Percentiles rank a stretch among this genome's conserved stretches.
Conservation (phyloP, 176 grass and related monocot species). For the Raddia guianensis region DNA sequence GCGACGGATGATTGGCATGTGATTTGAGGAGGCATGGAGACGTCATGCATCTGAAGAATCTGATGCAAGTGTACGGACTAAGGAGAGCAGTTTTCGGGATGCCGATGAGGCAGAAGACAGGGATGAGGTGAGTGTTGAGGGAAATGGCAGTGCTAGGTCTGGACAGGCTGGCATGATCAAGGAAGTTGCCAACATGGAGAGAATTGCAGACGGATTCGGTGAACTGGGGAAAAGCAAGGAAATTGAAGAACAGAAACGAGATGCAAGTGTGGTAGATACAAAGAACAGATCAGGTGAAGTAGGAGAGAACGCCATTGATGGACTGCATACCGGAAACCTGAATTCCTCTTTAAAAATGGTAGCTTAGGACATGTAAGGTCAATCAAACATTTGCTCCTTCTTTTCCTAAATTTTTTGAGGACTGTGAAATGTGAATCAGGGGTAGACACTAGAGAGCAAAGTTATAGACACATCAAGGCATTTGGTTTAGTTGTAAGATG, state of each 20-base stretch:
- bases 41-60: constrained; percentile 15
- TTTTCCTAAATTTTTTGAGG: not conserved
- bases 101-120: not conserved
- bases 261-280: constrained; percentile 1
- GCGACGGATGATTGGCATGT: constrained; percentile 56
- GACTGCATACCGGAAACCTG: not conserved
- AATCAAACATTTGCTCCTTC: not conserved
- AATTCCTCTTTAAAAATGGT: constrained; percentile 34
- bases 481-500: not conserved
- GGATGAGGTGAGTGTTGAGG: not conserved
- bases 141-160: not conserved
- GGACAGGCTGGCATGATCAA: constrained; percentile 15
- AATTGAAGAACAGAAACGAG: not conserved
- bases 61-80: not conserved
- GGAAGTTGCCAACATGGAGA: constrained; percentile 32
- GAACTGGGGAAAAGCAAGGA: not conserved
- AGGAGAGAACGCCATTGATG: not conserved
- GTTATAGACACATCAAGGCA: not conserved
- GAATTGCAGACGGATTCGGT: not conserved
- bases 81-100: constrained; percentile 1
- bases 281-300: constrained; percentile 30
- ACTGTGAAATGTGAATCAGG: not conserved
- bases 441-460: not conserved
- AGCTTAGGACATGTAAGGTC: not conserved
- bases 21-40: constrained; percentile 13